Conservation (phyloP, 441 rosid species). For the Mallotus japonicus region DNA sequence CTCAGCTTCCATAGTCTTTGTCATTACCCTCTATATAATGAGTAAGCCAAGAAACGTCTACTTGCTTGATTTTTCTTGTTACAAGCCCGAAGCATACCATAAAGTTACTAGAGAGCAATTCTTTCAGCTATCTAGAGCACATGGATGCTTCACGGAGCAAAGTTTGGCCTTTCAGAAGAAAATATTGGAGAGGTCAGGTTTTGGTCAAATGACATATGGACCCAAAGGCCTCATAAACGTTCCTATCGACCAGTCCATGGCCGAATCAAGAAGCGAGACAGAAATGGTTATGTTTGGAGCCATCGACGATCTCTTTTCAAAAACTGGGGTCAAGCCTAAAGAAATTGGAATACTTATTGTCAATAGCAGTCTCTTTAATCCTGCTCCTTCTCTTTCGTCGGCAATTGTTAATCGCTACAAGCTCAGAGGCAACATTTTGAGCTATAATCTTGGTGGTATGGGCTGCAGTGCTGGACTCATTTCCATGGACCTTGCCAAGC, state of each 20-base stretch:
- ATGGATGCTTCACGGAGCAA: slow-evolving; percentile 53
- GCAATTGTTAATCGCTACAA: slow-evolving; percentile 86
- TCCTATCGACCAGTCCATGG: slow-evolving; percentile 67
- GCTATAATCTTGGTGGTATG: slow-evolving; percentile 89
- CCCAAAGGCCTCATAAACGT: slow-evolving; percentile 59
- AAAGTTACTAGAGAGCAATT: slow-evolving; percentile 58
- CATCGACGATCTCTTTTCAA: slow-evolving; percentile 61
- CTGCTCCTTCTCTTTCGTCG: slow-evolving; percentile 83
- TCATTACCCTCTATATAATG: slow-evolving; percentile 44
- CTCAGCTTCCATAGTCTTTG: slow-evolving; percentile 34
- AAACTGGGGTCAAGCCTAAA: slow-evolving; percentile 66
- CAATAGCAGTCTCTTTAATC: slow-evolving; percentile 84
- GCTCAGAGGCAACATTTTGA: slow-evolving; percentile 64
- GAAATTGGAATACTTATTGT: slow-evolving; percentile 79
- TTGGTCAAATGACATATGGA: slow-evolving; percentile 75
- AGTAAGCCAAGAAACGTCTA: slow-evolving; percentile 64
- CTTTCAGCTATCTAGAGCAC: slow-evolving; percentile 49
- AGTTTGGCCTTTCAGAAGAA: slow-evolving; percentile 68
- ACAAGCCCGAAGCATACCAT: slow-evolving; percentile 59
- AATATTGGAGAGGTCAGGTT: slow-evolving; percentile 65
- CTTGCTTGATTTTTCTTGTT: slow-evolving; percentile 80
- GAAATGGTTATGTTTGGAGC: slow-evolving; percentile 78
- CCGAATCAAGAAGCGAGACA: slow-evolving; percentile 67
- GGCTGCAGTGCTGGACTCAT: slow-evolving; percentile 93
- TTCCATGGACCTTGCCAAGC: slow-evolving; percentile 74